Conservation (phyloP, 352 stramenopile genomes). For the Globisporangium splendens region DNA sequence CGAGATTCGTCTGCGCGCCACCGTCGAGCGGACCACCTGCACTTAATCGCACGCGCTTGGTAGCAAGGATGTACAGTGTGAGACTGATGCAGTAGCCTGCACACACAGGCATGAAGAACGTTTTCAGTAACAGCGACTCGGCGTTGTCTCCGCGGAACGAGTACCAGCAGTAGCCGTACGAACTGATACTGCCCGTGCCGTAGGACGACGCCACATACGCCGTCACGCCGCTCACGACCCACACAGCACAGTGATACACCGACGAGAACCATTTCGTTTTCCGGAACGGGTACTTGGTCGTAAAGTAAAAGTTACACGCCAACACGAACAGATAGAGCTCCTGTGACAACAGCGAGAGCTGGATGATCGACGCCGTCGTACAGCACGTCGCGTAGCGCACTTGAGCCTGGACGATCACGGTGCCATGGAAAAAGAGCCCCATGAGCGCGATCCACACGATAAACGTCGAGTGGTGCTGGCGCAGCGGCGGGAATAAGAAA, state of each 20-base stretch:
- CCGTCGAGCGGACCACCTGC: constrained; percentile 30
- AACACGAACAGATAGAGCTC: constrained; percentile 86
- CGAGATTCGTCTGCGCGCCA: constrained; percentile 64
- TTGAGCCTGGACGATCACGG: constrained; percentile 44
- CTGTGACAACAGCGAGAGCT: constrained; percentile 70
- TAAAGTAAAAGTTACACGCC: constrained; percentile 86
- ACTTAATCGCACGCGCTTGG: constrained; percentile 63
- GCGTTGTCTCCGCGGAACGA: constrained; percentile 32
- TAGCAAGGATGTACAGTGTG: constrained; percentile 67
- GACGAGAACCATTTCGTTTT: constrained; percentile 63
- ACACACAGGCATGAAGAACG: constrained; percentile 58
- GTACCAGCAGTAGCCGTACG: constrained; percentile 86
- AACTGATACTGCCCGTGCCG: constrained; percentile 48
- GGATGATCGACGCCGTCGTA: constrained; percentile 51
- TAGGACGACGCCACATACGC: constrained; percentile 49
- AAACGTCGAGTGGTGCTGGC: constrained; percentile 73
- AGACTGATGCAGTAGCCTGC: constrained; percentile 68
- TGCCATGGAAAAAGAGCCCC: constrained; percentile 78
- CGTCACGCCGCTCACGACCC: constrained; percentile 42
- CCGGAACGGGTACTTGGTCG: constrained; percentile 83
- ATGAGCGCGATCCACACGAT: constrained; percentile 82
- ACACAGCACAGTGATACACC: constrained; percentile 73
- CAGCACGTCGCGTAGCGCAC: constrained; percentile 58
- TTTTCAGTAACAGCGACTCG: constrained; percentile 57
- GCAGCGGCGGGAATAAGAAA: constrained; percentile 74